A percentile compares a stretch with the other conserved stretches of the same genome.
Evolutionary conservation across 768 basidiomycete species (phyloP).

Genomic region (Suillus americanus): DNA sequence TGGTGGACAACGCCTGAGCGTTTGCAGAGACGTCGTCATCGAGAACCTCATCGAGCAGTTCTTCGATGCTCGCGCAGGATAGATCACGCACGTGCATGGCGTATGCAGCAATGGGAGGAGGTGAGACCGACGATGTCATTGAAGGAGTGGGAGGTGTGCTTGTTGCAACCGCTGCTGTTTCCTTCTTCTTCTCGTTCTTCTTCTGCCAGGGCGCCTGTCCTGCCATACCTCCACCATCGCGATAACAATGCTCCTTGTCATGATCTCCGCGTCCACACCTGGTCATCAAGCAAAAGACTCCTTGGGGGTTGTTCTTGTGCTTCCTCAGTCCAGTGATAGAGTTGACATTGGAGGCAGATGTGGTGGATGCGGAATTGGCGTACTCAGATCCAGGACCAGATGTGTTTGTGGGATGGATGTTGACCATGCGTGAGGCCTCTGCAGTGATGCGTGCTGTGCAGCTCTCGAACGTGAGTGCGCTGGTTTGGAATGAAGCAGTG

Average conservation of each 20-base stretch:
- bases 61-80: background rate
- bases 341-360: background rate
- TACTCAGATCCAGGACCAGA: background rate
- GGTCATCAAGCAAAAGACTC: background rate
- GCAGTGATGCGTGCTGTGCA: background rate
- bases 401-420: background rate
- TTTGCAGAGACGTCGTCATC: background rate
- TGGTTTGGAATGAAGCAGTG: background rate
- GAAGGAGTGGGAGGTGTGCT: background rate
- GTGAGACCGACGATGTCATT: too few relatives aligned
- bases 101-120: background rate
- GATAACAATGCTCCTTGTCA: background rate
- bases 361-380: background rate
- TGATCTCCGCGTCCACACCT: background rate
- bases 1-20: background rate
- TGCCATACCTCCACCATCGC: background rate
- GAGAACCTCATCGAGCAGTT: background rate
- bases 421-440: background rate
- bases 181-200: background rate
- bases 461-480: background rate
- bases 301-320: background rate
- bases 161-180: background rate
- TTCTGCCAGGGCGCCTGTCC: constrained; percentile 6
- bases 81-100: background rate
- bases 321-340: background rate